Evolutionary conservation across 306 rosid genomes (phyloP), one percentile per base, ranked within the genome.

Genomic region (Ormosia emarginata): DNA sequence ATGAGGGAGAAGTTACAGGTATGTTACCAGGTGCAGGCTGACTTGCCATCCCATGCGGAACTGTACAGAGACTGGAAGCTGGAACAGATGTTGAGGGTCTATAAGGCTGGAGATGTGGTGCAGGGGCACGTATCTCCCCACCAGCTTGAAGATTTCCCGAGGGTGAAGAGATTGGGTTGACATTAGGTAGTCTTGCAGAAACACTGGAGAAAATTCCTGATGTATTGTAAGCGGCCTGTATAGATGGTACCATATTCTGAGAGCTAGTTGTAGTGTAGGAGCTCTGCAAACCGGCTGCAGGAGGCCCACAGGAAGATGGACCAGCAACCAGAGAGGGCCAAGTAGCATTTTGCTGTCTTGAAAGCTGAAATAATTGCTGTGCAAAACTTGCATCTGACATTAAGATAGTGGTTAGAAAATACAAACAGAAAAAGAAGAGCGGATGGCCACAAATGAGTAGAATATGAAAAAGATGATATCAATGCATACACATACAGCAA

Each of bases 21-120:
- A 63, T 17, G 85, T 78, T 83, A 75, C 68, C 36, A 8, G 80
- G 83, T 30, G 80, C 82, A 30, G 88, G 92, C 3, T 74, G 92
- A 77, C 57, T 86, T 12, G 86, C 61, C 70, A 87, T 79, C 36
- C 71, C 79, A 13, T 52, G 76, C 1, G 74, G 75, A 79, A 34
- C 81, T 56, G 85, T 74, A 46, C 81, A 43, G 24, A 53, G 83
- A 77, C 56, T 58, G 37, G 84, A 13, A 29, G 82, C 10, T 7
- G 81, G 68, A 59, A 67, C 68, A 33, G 81, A 46, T 53, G 97
- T 78, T 7, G 93, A 41, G 40, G 94, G 82, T 80, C 92, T 82
- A 79, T 62, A 91, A 69, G 88, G 87, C 58, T 86, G 91, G 40
- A 94, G 89, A 84, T 92, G 97, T 2, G 98, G 98, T 53, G 98